Conservation (phyloP, 768 basidiomycete genomes). For the Suillus ampliporus region DNA sequence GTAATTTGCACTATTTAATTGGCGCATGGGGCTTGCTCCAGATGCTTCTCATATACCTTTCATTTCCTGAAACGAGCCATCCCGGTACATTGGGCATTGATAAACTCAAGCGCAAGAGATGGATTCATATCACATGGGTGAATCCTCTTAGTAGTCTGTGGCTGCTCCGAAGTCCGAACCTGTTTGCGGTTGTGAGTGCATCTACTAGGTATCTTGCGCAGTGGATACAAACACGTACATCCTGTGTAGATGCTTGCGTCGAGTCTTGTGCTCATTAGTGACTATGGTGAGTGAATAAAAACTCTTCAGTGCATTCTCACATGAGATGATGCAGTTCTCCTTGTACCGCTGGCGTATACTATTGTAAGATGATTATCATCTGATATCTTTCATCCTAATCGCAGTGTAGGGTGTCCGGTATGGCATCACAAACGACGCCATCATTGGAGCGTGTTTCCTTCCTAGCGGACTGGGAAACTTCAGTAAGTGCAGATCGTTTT, state of each 20-base stretch:
- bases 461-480: slow-evolving; percentile 34
- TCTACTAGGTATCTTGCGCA: background rate
- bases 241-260: slow-evolving; percentile 48
- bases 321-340: slow-evolving; percentile 36
- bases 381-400: background rate
- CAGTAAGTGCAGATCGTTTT: slow-evolving; percentile 14
- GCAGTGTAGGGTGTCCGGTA: slow-evolving; percentile 51
- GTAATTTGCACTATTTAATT: slow-evolving; percentile 53
- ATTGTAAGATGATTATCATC: slow-evolving; percentile 48
- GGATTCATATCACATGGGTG: slow-evolving; percentile 26
- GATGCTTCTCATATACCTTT: slow-evolving; percentile 24
- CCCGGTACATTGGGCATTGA: slow-evolving; percentile 37
- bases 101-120: slow-evolving; percentile 18
- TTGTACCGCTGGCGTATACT: slow-evolving; percentile 70
- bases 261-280: slow-evolving; percentile 30
- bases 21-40: slow-evolving; percentile 44
- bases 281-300: slow-evolving; percentile 39
- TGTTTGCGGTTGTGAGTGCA: slow-evolving; percentile 32
- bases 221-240: background rate
- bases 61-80: slow-evolving; percentile 42
- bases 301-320: background rate
- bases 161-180: slow-evolving; percentile 35
- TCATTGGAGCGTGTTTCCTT: slow-evolving; percentile 32
- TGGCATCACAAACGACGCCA: slow-evolving; percentile 24
- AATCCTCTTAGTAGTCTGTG: slow-evolving; percentile 39